A percentile compares a stretch with the other conserved stretches of the same genome.
Evolutionary conservation across 2,329 filamentous ascomycete species (phyloP).

Genomic region (Aureobasidium zeae): DNA sequence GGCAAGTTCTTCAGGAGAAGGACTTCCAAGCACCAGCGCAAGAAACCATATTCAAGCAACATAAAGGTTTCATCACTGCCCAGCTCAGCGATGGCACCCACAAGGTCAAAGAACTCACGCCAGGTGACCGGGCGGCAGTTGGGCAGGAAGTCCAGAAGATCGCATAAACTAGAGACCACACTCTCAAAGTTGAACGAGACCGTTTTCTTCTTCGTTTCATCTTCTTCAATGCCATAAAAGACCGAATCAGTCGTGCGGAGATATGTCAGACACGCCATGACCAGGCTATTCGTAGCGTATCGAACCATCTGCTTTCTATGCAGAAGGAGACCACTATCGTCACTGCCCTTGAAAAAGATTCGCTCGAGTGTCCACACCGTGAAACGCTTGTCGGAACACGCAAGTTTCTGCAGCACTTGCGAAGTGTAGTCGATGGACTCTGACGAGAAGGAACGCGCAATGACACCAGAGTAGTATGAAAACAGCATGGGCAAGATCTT

Average conservation of each 20-base stretch:
- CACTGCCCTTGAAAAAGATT: slow-evolving; percentile 51
- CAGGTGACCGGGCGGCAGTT: slow-evolving; percentile 5
- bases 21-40: slow-evolving; percentile 17
- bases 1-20: slow-evolving; percentile 8
- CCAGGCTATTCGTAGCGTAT: slow-evolving; percentile 23
- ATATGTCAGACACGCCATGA: slow-evolving; percentile 27
- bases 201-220: neutral
- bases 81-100: slow-evolving; percentile 14
- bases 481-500: slow-evolving; percentile 48
- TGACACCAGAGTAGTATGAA: slow-evolving; percentile 65
- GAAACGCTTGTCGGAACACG: slow-evolving; percentile 41
- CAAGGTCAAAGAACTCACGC: slow-evolving; percentile 19
- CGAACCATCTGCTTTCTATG: slow-evolving; percentile 26
- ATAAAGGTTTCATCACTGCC: slow-evolving; percentile 17
- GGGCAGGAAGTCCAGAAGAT: slow-evolving; percentile 9
- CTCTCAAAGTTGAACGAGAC: neutral
- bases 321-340: slow-evolving; percentile 52
- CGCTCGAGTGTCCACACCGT: slow-evolving; percentile 50
- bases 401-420: slow-evolving; percentile 42
- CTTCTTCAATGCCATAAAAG: slow-evolving; percentile 20
- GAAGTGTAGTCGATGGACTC: slow-evolving; percentile 53
- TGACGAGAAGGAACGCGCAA: slow-evolving; percentile 60
- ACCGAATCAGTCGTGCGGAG: slow-evolving; percentile 28
- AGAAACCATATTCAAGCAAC: slow-evolving; percentile 15
- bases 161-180: neutral